Evolutionary conservation across 352 stramenopile genomes (phyloP).

Genomic region (Halophytophthora polymorphica): DNA sequence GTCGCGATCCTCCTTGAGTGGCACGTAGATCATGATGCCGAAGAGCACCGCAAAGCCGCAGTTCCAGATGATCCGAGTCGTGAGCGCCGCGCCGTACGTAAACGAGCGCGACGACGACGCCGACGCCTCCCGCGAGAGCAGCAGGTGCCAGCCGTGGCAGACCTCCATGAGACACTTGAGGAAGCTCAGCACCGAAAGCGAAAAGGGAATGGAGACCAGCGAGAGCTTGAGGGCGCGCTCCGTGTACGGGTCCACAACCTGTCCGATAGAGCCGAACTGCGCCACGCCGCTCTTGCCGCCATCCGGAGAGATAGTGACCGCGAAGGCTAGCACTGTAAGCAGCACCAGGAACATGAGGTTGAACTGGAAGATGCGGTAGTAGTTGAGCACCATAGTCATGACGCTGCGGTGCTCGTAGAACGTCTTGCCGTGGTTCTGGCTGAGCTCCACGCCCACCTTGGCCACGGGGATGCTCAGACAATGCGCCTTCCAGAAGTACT

Average conservation of each 20-base stretch:
- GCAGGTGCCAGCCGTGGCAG: slow-evolving; percentile 61
- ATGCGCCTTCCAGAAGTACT: slow-evolving; percentile 77
- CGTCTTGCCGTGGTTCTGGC: slow-evolving; percentile 65
- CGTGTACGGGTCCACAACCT: slow-evolving; percentile 52
- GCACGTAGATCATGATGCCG: slow-evolving; percentile 59
- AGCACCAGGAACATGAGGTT: slow-evolving; percentile 71
- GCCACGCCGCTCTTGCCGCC: slow-evolving; percentile 51
- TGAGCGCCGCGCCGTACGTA: slow-evolving; percentile 52
- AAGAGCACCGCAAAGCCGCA: slow-evolving; percentile 54
- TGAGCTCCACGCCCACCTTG: slow-evolving; percentile 45
- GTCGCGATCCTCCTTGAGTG: slow-evolving; percentile 42
- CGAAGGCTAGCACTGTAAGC: slow-evolving; percentile 52
- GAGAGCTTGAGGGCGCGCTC: slow-evolving; percentile 54
- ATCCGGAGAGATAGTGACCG: slow-evolving; percentile 50
- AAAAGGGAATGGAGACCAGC: slow-evolving; percentile 47
- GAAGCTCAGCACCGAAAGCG: slow-evolving; percentile 43
- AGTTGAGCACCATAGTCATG: slow-evolving; percentile 70
- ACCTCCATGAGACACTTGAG: slow-evolving; percentile 67
- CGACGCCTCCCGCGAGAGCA: slow-evolving; percentile 45
- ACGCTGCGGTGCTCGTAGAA: slow-evolving; percentile 78
- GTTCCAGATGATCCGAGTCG: slow-evolving; percentile 59
- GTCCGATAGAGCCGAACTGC: slow-evolving; percentile 53
- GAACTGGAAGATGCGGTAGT: slow-evolving; percentile 84
- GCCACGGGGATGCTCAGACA: slow-evolving; percentile 54
- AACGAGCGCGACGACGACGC: slow-evolving; percentile 53